Evolutionary conservation across 1,139 yeast genomes (phyloP), one percentile per base, ranked within the genome.

Genomic region (Blastobotrys buckinghamii): DNA sequence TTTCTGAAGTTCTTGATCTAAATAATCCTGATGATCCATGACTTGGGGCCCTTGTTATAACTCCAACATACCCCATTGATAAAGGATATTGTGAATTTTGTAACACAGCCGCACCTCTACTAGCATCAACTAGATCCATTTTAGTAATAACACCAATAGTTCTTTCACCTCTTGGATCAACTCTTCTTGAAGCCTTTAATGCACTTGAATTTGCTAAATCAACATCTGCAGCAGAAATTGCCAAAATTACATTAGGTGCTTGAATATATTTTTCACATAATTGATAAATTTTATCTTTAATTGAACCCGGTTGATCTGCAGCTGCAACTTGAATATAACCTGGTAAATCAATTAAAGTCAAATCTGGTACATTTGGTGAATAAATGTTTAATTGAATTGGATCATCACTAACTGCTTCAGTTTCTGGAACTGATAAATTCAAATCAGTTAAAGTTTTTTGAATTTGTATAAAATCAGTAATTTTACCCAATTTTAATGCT

Each of bases 301-400:
- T 74, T 55, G 84, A 87, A 5, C 75, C 70, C 0, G 99, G 98
- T 68, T 94, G 98, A 65, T 92, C 97, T 4, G 95, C 90, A 1
- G 97, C 95, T 62, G 94, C 96, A 1, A 94, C 82, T 67, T 94
- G 98, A 56, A 94, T 94, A 64, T 94, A 94, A 5, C 99, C 99
- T 0, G 99, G 99, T 51, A 94, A 72, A 71, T 92, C 99, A 19
- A 94, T 96, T 57, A 94, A 72, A 0, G 97, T 88, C 51, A 92
- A 73, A 68, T 94, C 98, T 0, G 98, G 98, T 6, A 92, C 95
- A 47, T 80, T 75, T 3, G 97, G 95, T 1, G 98, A 90, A 64
- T 82, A 83, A 41, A 94, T 88, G 1, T 95, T 87, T 42, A 90
- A 75, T 64, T 88, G 95, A 48, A 90, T 90, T 2, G 97, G 97